phyloP scores from a whole-genome alignment of 2,329 filamentous ascomycete species.

The Thielaviopsis populi region DNA sequence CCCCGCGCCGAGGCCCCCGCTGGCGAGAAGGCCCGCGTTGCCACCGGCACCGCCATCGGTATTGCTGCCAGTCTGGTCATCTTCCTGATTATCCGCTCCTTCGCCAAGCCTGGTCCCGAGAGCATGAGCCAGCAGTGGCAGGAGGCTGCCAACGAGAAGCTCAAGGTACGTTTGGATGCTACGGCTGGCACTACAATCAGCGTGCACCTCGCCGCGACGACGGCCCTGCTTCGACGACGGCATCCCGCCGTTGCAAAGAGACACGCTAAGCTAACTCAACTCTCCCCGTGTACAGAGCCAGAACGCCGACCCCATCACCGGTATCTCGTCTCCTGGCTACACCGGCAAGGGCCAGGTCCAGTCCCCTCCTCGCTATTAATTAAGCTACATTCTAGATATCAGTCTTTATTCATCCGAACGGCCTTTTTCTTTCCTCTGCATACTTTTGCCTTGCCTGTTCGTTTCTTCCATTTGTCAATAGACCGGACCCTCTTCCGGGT shows the following conservation, averaged over 20 bases:
- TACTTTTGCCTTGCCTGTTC: neutral
- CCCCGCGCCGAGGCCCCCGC: constrained; percentile 72
- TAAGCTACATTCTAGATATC: constrained; percentile 12
- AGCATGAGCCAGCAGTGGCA: constrained; percentile 98
- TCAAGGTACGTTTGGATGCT: constrained; percentile 50
- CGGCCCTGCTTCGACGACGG: neutral
- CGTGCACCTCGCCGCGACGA: too few species aligned
- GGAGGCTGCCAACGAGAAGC: constrained; percentile 84
- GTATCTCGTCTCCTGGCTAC: constrained; percentile 67
- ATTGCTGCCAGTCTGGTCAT: constrained; percentile 50
- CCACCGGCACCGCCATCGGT: constrained; percentile 56
- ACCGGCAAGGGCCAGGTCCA: constrained; percentile 65
- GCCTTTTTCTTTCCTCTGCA: constrained; percentile 20
- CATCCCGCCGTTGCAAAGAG: neutral
- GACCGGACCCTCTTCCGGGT: constrained; percentile 18
- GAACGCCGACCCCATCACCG: constrained; percentile 74
- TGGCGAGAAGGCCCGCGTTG: constrained; percentile 68
- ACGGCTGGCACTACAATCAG: neutral
- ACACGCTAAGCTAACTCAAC: constrained; percentile 14
- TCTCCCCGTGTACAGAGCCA: constrained; percentile 45
- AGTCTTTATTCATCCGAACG: constrained; percentile 14
- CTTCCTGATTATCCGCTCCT: constrained; percentile 57
- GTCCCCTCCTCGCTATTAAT: constrained; percentile 40
- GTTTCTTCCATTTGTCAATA: constrained; percentile 25
- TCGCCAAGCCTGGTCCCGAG: constrained; percentile 56